Evolutionary conservation across 2,329 filamentous ascomycete species (phyloP).

Genomic region (Lasiodiplodia theobromae): DNA sequence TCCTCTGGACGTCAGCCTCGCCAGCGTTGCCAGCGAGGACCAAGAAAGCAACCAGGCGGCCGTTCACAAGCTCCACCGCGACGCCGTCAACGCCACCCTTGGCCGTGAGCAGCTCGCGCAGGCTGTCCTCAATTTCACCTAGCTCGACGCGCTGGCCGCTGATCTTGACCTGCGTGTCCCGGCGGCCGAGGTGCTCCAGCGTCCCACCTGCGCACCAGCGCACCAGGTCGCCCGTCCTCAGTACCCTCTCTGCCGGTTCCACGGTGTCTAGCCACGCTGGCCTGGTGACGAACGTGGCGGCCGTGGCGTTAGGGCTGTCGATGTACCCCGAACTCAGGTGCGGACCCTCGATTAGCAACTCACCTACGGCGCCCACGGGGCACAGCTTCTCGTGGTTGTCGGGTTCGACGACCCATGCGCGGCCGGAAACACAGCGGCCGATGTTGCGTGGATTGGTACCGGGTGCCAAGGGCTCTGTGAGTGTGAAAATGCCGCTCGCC

Average conservation of each 20-base stretch:
- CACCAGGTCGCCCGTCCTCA: slow-evolving; percentile 26
- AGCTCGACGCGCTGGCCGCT: slow-evolving; percentile 48
- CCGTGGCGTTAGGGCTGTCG: slow-evolving; percentile 29
- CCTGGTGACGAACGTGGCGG: slow-evolving; percentile 32
- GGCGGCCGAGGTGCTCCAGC: slow-evolving; percentile 15
- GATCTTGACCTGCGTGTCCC: slow-evolving; percentile 33
- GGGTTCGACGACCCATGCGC: slow-evolving; percentile 49
- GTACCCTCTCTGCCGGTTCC: slow-evolving; percentile 36
- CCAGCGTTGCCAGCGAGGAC: neutral
- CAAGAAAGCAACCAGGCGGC: too few relatives aligned
- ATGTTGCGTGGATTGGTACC: too few relatives aligned
- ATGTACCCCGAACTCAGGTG: slow-evolving; percentile 51
- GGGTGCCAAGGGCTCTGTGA: too few relatives aligned
- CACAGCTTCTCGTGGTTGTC: slow-evolving; percentile 42
- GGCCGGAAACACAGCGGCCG: too few relatives aligned
- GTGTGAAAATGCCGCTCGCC: too few relatives aligned
- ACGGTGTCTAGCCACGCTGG: slow-evolving; percentile 41
- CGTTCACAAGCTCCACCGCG: neutral
- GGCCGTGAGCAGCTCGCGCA: slow-evolving; percentile 36
- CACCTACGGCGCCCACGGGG: slow-evolving; percentile 50
- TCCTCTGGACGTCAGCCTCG: neutral
- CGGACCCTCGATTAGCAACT: slow-evolving; percentile 67
- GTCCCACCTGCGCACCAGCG: slow-evolving; percentile 36
- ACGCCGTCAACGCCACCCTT: neutral
- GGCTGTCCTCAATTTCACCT: slow-evolving; percentile 50